Evolutionary conservation across 768 basidiomycete species (phyloP), one percentile per base, ranked within the genome.

Genomic region (Tricholoma furcatifolium): DNA sequence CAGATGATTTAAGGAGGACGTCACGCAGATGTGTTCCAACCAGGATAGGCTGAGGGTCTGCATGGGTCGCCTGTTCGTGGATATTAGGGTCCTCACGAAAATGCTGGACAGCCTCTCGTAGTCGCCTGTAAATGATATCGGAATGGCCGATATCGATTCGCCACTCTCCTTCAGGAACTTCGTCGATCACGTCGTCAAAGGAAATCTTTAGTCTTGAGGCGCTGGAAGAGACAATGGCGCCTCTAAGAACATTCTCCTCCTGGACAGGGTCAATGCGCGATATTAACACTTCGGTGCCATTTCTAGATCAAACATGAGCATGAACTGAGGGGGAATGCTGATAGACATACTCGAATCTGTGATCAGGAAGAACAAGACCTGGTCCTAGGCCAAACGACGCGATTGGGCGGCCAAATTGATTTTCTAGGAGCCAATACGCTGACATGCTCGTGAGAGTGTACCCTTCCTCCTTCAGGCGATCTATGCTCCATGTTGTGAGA

Each of bases 11-110:
- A 2, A 96, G 70, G 12, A 95, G 59, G 1, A 86, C 71, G 57
- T 93, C 86, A 23, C 91, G 80, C 11, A 95, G 70, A 50, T 78
- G 70, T 2, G 91, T 93, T 0, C 92, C 93, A 39, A 80, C 76
- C 0, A 90, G 62, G 18, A 89, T 77, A 47, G 73, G 67, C 60
- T 90, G 77, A 27, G 71, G 69, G 49, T 75, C 74, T 1, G 59
- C 51, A 3, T 58, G 50, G 3, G 60, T 62, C 3, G 58, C 55
- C 6, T 48, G 55, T 58, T 83, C 80, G 23, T 78, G 65, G 7
- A 57, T 49, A 2, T 62, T 62, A 0, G 84, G 80, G 58, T 93
- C 80, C 17, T 78, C 70, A 50, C 80, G 72, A 21, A 93, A 64
- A 23, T 76, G 66, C 6, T 67, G 60, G 20, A 94, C 76, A 9